A percentile compares a stretch with the other conserved stretches of the same genome.
phyloP scores from a whole-genome alignment of 805 yeast genomes.

The Metahyphopichia silvanorum region DNA sequence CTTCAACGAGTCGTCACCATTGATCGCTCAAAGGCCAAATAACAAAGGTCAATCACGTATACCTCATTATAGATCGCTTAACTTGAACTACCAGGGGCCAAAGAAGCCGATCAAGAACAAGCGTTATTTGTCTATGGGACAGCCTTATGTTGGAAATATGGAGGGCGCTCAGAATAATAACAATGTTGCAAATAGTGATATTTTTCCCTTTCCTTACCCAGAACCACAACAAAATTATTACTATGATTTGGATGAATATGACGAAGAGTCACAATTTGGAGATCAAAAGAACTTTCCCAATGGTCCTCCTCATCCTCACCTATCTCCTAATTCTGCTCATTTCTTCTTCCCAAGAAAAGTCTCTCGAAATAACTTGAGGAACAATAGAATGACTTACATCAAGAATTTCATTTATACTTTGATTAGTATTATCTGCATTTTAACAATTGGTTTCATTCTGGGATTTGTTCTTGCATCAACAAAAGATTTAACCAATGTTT shows the following conservation, averaged over 20 bases:
- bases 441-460: conserved; percentile 70
- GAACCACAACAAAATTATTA: conserved; percentile 26
- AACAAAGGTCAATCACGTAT: conserved; percentile 18
- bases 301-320: conserved; percentile 10
- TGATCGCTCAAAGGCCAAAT: conserved; percentile 15
- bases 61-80: conserved; percentile 41
- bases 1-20: conserved; percentile 29
- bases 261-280: conserved; percentile 25
- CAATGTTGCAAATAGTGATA: conserved; percentile 15
- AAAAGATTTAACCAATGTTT: conserved; percentile 71
- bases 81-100: conserved; percentile 24
- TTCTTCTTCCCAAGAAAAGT: conserved; percentile 29
- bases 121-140: conserved; percentile 36
- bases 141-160: conserved; percentile 5
- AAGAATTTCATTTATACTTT: conserved; percentile 42
- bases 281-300: conserved; percentile 1
- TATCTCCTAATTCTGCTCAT: conserved; percentile 19
- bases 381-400: conserved; percentile 16
- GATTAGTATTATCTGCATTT: conserved; percentile 45
- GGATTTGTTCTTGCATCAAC: conserved; percentile 87
- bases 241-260: conserved; percentile 39
- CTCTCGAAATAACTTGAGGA: conserved; percentile 11
- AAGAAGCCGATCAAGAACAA: conserved; percentile 18
- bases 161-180: conserved; percentile 5
- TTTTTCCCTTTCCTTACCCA: conserved; percentile 34